Evolutionary conservation across 2,329 filamentous ascomycete species (phyloP).

Genomic region (Aspergillus puulaauensis): DNA sequence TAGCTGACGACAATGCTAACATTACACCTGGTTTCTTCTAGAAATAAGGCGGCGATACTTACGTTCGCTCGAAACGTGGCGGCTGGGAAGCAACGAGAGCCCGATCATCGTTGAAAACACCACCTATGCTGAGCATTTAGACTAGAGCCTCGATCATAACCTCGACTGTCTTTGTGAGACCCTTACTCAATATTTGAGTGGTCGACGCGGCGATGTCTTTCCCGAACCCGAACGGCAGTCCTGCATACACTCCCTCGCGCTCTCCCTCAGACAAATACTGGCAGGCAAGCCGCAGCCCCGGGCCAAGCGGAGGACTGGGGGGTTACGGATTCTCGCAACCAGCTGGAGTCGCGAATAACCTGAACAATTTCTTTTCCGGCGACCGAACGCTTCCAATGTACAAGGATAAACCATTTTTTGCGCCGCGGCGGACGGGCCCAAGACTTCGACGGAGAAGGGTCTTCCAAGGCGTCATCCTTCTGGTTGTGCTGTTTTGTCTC

Average conservation of each 20-base stretch:
- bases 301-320: conserved; percentile 41
- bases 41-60: neutral
- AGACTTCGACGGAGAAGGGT: conserved; percentile 66
- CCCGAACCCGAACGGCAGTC: conserved; percentile 63
- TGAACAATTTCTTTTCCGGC: conserved; percentile 64
- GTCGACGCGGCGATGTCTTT: conserved; percentile 49
- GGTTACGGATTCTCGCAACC: conserved; percentile 38
- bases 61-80: neutral
- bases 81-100: neutral
- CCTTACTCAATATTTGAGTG: neutral
- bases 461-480: conserved; percentile 52
- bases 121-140: conserved; percentile 6
- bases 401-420: conserved; percentile 91
- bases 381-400: conserved; percentile 82
- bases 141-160: neutral
- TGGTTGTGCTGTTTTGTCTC: conserved; percentile 58
- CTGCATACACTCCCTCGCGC: conserved; percentile 46
- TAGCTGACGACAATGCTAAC: neutral
- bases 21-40: neutral
- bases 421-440: conserved; percentile 54
- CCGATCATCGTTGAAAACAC: neutral
- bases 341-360: conserved; percentile 59
- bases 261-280: conserved; percentile 54
- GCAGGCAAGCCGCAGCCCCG: conserved; percentile 52
- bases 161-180: neutral